These are phyloP conservation scores for Trametes pubescens DNA, from an alignment of 1,284 basidiomycete genomes.

Conservation along the genomic window DNA sequence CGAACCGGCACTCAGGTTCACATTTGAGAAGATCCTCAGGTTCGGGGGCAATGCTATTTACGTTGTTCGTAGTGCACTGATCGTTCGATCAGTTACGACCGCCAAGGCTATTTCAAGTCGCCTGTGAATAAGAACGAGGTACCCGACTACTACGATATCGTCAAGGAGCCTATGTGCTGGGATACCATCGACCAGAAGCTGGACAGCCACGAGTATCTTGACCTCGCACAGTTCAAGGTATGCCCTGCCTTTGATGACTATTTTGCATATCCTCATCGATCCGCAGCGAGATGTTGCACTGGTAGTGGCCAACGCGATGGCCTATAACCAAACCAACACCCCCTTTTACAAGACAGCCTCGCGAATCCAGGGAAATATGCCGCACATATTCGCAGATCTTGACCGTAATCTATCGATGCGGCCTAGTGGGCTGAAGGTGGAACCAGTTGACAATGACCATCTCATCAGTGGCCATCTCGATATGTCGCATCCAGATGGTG, in stretches of 20 bases:
- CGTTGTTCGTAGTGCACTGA: slow-evolving; percentile 9
- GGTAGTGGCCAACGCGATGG: slow-evolving; percentile 86
- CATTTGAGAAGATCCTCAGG: slow-evolving; percentile 78
- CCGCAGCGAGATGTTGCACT: slow-evolving; percentile 82
- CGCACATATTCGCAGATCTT: slow-evolving; percentile 69
- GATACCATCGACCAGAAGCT: slow-evolving; percentile 81
- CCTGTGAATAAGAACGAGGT: slow-evolving; percentile 85
- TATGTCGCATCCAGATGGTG: not conserved
- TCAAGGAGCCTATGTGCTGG: slow-evolving; percentile 94
- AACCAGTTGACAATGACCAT: slow-evolving; percentile 18
- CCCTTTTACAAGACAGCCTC: slow-evolving; percentile 78
- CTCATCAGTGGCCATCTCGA: not conserved
- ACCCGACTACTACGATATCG: slow-evolving; percentile 92
- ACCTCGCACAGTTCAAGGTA: slow-evolving; percentile 81
- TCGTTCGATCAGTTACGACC: slow-evolving; percentile 68
- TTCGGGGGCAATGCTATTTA: slow-evolving; percentile 48
- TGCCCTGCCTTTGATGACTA: slow-evolving; percentile 21
- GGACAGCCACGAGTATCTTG: slow-evolving; percentile 81
- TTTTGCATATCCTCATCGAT: not conserved
- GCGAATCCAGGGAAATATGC: slow-evolving; percentile 68
- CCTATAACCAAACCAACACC: slow-evolving; percentile 86
- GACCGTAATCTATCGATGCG: slow-evolving; percentile 37
- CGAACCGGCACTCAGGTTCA: slow-evolving; percentile 64
- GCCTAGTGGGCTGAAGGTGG: slow-evolving; percentile 32
- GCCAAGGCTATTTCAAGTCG: slow-evolving; percentile 77